A percentile compares a stretch with the other conserved stretches of the same genome.
Conservation (phyloP, 768 basidiomycete genomes). For the Epithele typhae region DNA sequence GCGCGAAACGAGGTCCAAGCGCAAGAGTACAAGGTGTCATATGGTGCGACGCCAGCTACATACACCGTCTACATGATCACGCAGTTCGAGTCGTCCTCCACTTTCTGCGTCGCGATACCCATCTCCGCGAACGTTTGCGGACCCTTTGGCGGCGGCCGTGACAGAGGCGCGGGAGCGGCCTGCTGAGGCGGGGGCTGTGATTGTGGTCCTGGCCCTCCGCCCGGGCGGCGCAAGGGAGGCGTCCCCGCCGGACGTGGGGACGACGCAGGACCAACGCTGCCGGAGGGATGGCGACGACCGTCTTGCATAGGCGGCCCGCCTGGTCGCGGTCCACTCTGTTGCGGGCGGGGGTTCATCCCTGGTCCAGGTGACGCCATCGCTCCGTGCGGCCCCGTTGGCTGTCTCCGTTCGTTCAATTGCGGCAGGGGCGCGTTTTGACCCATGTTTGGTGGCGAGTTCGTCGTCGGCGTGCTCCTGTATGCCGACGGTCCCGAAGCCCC, state of each 20-base stretch:
- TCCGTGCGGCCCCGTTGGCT: neutral
- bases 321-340: constrained; percentile 1
- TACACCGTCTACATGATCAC: too few relatives aligned
- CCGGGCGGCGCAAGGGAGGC: constrained; percentile 12
- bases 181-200: neutral
- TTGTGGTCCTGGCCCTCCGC: neutral
- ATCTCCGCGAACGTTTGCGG: constrained; percentile 90
- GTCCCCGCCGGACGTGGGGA: constrained; percentile 13
- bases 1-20: too few relatives aligned
- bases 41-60: too few relatives aligned
- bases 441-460: constrained; percentile 6
- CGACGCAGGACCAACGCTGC: neutral
- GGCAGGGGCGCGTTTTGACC: constrained; percentile 7
- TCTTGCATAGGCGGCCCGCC: neutral
- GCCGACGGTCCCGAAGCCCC: neutral
- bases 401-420: constrained; percentile 4
- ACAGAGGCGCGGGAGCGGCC: constrained; percentile 4
- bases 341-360: neutral
- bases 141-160: constrained; percentile 30
- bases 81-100: constrained; percentile 74
- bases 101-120: constrained; percentile 79
- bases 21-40: too few relatives aligned
- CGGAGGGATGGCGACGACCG: neutral
- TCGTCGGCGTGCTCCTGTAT: constrained; percentile 1
- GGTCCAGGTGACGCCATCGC: neutral